A percentile compares a stretch with the other conserved stretches of the same genome.
These are phyloP conservation scores for Pythium aristosporum DNA, from an alignment of 352 stramenopile genomes.

Conservation along the genomic window DNA sequence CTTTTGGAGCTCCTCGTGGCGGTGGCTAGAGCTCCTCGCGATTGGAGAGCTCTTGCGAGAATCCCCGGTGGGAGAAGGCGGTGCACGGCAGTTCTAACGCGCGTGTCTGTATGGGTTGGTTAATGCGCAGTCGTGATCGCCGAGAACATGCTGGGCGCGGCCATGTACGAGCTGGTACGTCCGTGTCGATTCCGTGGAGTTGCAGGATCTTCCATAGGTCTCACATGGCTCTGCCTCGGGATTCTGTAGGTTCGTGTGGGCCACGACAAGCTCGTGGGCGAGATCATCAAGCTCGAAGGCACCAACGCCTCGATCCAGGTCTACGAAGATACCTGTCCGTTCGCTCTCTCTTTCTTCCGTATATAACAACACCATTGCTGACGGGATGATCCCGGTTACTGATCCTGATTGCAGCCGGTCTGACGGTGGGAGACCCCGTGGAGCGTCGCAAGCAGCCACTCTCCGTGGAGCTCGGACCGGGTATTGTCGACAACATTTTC, in stretches of 20 bases:
- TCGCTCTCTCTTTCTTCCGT: neutral
- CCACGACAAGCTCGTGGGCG: conserved; percentile 98
- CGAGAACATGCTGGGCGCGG: conserved; percentile 98
- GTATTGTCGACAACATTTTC: conserved; percentile 99
- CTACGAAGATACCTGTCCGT: conserved; percentile 96
- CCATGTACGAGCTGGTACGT: conserved; percentile 95
- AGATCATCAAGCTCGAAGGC: conserved; percentile 99
- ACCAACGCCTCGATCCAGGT: conserved; percentile 99
- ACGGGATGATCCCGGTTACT: too few relatives aligned
- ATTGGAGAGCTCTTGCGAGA: neutral
- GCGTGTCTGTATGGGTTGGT: neutral
- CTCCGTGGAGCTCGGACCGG: conserved; percentile 98
- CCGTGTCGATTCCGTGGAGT: neutral
- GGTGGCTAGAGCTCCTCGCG: neutral
- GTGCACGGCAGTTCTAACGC: neutral
- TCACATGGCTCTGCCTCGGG: neutral
- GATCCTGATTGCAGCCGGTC: conserved; percentile 53
- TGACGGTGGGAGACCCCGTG: conserved; percentile 98
- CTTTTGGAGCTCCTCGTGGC: neutral
- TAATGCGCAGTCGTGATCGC: conserved; percentile 94
- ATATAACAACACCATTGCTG: neutral
- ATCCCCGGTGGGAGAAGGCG: neutral
- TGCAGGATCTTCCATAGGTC: neutral
- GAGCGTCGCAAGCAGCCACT: conserved; percentile 97
- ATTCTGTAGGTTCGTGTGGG: conserved; percentile 94